phyloP scores from a whole-genome alignment of 257 asterid genomes.

The Pogostemon cablin region DNA sequence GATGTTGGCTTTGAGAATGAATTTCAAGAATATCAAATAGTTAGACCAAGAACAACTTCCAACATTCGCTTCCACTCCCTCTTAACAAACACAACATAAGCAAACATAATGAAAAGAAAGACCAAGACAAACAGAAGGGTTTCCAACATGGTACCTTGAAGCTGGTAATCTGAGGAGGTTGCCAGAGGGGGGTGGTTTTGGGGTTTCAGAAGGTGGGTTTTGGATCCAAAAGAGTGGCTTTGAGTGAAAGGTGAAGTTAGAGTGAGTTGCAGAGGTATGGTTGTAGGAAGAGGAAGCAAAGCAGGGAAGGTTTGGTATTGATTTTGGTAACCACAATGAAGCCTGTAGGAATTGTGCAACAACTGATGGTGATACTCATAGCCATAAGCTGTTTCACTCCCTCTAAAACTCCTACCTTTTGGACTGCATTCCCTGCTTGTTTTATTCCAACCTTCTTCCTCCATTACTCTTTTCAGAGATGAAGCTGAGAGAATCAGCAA shows the following conservation, averaged over 20 bases:
- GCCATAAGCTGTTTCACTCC: slow-evolving; percentile 35
- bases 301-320: slow-evolving; percentile 63
- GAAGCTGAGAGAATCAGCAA: slow-evolving; percentile 43
- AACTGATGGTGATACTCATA: slow-evolving; percentile 48
- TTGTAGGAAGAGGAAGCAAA: slow-evolving; percentile 80
- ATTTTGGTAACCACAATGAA: slow-evolving; percentile 53
- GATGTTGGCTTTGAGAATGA: too few species aligned
- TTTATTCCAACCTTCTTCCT: slow-evolving; percentile 53
- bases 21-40: too few species aligned
- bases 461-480: slow-evolving; percentile 50
- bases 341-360: slow-evolving; percentile 16
- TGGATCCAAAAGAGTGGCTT: slow-evolving; percentile 53
- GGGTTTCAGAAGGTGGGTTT: slow-evolving; percentile 56
- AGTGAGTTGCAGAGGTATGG: slow-evolving; percentile 56
- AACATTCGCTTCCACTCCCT: too few species aligned
- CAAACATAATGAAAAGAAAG: neutral
- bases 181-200: slow-evolving; percentile 41
- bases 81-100: neutral
- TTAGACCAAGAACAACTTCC: too few species aligned
- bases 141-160: slow-evolving; percentile 34
- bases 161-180: slow-evolving; percentile 55
- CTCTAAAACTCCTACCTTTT: slow-evolving; percentile 43
- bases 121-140: slow-evolving; percentile 31
- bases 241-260: slow-evolving; percentile 51
- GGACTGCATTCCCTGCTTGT: slow-evolving; percentile 53